Base-by-base conservation (phyloP, 2,329 filamentous ascomycete species). In the Cladorrhinum sp. region DNA sequence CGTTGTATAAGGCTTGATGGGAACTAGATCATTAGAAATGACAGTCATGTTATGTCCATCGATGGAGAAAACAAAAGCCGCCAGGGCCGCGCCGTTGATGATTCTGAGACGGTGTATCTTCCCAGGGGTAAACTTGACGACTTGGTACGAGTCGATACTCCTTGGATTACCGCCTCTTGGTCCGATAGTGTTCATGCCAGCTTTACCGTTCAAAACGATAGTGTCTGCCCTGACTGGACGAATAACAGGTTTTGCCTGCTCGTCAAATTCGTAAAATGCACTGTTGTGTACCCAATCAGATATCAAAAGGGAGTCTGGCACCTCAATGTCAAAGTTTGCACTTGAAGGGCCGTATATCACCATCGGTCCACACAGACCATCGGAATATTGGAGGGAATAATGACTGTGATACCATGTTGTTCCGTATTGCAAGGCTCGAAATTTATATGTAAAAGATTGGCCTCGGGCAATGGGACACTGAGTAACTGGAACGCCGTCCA, bases 381-480 rank as follows among this genome's bases (percentile, higher is more conserved):
- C 77, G 18, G 71, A 69, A 65, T 57, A 66, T 24, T 59, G 57
- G 16, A 54, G 27, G 7, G 70, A 67, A 38, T 72, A 76, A 58
- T 77, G 74, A 1, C 69, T 72, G 50, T 77, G 75, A 53, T 76
- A 77, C 75, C 74, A 76, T 2, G 66, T 67, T 8, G 70, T 70
- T 13, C 75, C 75, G 55, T 76, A 77, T 59, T 76, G 73, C 3
- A 67, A 66, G 2, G 71, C 70, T 7, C 60, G 64, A 61, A 72
- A 76, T 10, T 65, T 72, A 65, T 77, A 76, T 0, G 70, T 73
- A 24, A 69, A 68, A 7, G 69, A 71, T 12, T 75, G 67, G 27
- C 78, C 79, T 0, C 81, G 79, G 13, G 80, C 74, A 57, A 84
- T 80, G 1, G 83, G 82, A 67, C 83, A 86, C 67, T 86, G 81